Conservation (phyloP, 2,329 filamentous ascomycete genomes). For the Coniella lustricola region DNA sequence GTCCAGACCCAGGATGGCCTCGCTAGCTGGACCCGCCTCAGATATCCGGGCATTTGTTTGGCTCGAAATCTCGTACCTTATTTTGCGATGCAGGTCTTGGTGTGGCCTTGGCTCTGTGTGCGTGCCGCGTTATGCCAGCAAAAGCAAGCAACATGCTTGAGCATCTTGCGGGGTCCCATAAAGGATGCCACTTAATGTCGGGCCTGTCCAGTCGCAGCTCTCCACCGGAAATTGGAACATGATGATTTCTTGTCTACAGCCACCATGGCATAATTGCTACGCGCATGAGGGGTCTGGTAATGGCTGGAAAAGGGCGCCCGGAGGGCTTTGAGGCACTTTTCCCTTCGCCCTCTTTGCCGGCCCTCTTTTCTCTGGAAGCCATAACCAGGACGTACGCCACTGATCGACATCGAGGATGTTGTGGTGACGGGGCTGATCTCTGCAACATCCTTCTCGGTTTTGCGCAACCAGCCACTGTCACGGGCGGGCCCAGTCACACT, state of each 20-base stretch:
- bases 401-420: too few species aligned
- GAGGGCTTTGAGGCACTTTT: neutral
- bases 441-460: too few species aligned
- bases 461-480: too few species aligned
- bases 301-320: too few species aligned
- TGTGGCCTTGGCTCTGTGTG: neutral
- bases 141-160: neutral
- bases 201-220: slow-evolving; percentile 6
- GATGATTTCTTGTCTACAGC: neutral
- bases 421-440: too few species aligned
- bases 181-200: slow-evolving; percentile 10
- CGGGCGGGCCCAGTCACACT: too few species aligned
- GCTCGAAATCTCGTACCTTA: neutral
- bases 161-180: neutral
- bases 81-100: neutral
- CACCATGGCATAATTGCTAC: neutral
- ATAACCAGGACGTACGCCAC: too few species aligned
- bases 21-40: too few species aligned
- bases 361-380: too few species aligned
- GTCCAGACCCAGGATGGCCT: too few species aligned
- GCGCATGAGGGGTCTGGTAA: too few species aligned
- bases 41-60: too few species aligned
- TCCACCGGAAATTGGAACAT: neutral
- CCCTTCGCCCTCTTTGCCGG: neutral
- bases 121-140: neutral